These are phyloP conservation scores for Cladobotryum mycophilum DNA, from an alignment of 2,329 filamentous ascomycete genomes.

Conservation along the genomic window DNA sequence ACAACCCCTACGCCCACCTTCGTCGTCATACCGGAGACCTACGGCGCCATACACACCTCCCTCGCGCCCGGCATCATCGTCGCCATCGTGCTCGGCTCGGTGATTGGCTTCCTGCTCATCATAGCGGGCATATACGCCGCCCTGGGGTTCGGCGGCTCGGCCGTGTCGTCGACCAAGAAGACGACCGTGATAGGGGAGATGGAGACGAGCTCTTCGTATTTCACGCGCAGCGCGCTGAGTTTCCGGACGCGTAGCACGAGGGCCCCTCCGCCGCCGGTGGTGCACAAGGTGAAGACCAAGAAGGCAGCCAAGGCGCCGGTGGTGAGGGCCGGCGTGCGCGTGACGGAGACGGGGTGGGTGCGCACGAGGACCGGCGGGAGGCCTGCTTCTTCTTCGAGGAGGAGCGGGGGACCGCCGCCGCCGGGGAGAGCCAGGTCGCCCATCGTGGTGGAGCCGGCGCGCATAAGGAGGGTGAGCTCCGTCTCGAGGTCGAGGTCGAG, in stretches of 20 bases:
- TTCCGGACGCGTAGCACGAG: slow-evolving; percentile 11
- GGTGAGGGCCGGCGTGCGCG: slow-evolving; percentile 11
- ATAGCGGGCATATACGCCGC: slow-evolving; percentile 46
- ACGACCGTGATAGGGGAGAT: too few relatives aligned
- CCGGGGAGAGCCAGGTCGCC: slow-evolving; percentile 1
- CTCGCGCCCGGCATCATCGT: slow-evolving; percentile 37
- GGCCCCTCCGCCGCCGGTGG: slow-evolving; percentile 3
- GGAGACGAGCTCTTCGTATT: neutral
- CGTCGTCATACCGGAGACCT: slow-evolving; percentile 29
- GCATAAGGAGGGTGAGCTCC: slow-evolving; percentile 5
- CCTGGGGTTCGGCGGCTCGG: slow-evolving; percentile 37
- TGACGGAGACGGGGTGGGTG: slow-evolving; percentile 25
- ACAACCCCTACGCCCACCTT: slow-evolving; percentile 18
- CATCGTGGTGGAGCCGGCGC: slow-evolving; percentile 16
- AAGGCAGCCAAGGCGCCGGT: slow-evolving; percentile 7
- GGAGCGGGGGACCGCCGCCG: neutral
- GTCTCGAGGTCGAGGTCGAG: too few relatives aligned
- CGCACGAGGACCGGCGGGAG: slow-evolving; percentile 18
- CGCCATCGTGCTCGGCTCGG: slow-evolving; percentile 39
- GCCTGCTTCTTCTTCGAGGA: neutral
- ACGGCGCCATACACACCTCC: slow-evolving; percentile 30
- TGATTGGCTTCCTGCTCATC: slow-evolving; percentile 46
- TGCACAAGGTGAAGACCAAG: slow-evolving; percentile 8
- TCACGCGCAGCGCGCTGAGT: slow-evolving; percentile 14
- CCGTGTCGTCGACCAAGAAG: slow-evolving; percentile 12